Percentiles rank a stretch among this genome's conserved stretches.
These are phyloP conservation scores for Phialemoniopsis sp. DNA, from an alignment of 2,329 filamentous ascomycete species.

Conservation along the genomic window DNA sequence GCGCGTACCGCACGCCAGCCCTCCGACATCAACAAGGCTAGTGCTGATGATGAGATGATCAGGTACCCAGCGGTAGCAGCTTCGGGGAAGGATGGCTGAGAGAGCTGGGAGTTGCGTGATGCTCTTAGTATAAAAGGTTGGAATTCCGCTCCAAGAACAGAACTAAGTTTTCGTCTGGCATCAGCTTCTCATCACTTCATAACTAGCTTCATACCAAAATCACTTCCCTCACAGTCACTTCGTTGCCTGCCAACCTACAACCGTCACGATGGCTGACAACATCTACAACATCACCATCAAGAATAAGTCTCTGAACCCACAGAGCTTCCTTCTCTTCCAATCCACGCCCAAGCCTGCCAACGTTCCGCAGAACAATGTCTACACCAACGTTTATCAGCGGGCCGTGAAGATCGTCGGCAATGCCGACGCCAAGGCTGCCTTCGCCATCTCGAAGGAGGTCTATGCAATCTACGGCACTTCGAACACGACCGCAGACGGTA, in stretches of 20 bases:
- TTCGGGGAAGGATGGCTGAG: no score
- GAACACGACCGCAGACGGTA: not conserved
- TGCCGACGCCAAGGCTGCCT: conserved; percentile 1
- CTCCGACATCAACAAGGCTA: no score
- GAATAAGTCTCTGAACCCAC: not conserved
- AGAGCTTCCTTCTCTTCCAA: conserved; percentile 3
- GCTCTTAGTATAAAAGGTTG: no score
- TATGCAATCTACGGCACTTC: conserved; percentile 1
- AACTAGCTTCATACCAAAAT: not conserved
- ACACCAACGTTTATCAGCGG: conserved; percentile 3
- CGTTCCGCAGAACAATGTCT: not conserved
- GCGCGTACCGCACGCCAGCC: no score
- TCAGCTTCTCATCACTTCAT: no score
- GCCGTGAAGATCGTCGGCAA: conserved; percentile 1
- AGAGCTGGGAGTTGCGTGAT: no score
- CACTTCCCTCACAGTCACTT: not conserved
- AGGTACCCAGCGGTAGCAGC: no score
- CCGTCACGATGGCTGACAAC: not conserved
- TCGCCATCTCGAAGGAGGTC: conserved; percentile 1
- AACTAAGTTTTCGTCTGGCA: no score
- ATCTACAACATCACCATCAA: conserved; percentile 3
- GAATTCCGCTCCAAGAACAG: no score
- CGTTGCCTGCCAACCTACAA: no score
- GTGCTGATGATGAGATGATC: no score
- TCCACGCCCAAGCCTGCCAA: conserved; percentile 1